Evolutionary conservation across 345 rosid species (phyloP), one percentile per base, ranked within the genome.

Genomic region (Gossypium rotundifolium): DNA sequence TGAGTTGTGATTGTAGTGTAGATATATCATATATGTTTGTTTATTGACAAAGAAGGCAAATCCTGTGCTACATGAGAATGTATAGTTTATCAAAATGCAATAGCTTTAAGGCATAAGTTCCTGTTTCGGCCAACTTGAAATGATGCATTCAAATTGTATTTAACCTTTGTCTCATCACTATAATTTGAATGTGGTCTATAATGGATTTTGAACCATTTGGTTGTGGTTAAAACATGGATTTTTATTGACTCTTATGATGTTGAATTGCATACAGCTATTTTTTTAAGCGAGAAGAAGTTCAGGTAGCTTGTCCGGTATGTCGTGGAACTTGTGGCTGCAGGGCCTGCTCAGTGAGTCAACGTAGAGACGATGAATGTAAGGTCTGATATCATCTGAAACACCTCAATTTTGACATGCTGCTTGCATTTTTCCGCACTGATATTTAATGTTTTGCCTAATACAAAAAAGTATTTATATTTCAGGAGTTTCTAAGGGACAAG

Each of bases 281-380:
- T 71, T 80, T 84, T 71, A 83, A 82, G n/a, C 85, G 69, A 75
- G 93, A 95, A 84, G 94, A 93, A 81, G 92, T 95, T 75, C 84
- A 83, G 86, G 84, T 69, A 77, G 84, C 84, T 52, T 95, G 99
- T 77, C 98, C 98, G 61, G 94, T 91, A 17, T 95, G 99, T 74
- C 84, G 85, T 77, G 90, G 89, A 82, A 83, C 87, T 72, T 93
- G 99, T 80, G 71, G 89, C 81, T 95, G 99, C 84, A 90, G 87
- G 79, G 82, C 73, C 68, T 93, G 99, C 89, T 77, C 82, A 16
- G 88, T 78, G 79, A 70, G 75, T 77, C 83, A 81, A 70, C 79
- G 76, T 81, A 85, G 85, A 79, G 94, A 85, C 83, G 68, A 77
- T 81, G 88, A 87, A 79, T 84, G 84, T 83, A 87, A 93, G 99